These are phyloP conservation scores for Penicillium atrosanguineum DNA, from an alignment of 495 filamentous ascomycete genomes.

Conservation along the genomic window DNA sequence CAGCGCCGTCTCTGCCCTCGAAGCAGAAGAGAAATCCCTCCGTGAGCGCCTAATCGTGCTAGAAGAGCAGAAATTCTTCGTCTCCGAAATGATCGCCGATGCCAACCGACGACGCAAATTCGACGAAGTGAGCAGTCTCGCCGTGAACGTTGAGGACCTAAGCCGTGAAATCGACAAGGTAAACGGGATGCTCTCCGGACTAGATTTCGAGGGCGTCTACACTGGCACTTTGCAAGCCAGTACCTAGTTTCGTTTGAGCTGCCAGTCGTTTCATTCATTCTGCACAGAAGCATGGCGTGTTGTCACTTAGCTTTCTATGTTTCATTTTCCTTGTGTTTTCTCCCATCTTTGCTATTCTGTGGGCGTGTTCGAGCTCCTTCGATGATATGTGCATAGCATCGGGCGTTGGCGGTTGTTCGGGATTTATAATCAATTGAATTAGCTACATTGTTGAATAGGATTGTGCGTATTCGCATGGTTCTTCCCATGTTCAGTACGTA, in stretches of 20 bases:
- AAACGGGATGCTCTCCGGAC: constrained; percentile 45
- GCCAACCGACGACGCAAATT: constrained; percentile 80
- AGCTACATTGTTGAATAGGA: not conserved
- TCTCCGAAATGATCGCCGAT: constrained; percentile 81
- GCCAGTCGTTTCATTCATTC: not conserved
- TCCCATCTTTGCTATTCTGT: not conserved
- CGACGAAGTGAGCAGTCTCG: constrained; percentile 81
- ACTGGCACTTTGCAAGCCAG: constrained; percentile 27
- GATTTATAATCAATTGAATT: constrained; percentile 11
- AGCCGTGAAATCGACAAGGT: constrained; percentile 76
- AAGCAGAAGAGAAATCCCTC: constrained; percentile 83
- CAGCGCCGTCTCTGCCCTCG: constrained; percentile 66
- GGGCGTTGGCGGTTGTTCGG: constrained; percentile 20
- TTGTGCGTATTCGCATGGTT: too few species aligned
- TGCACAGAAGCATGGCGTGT: constrained; percentile 15
- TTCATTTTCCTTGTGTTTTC: not conserved
- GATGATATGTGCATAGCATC: constrained; percentile 29
- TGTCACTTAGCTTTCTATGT: constrained; percentile 5
- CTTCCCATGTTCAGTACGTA: too few species aligned
- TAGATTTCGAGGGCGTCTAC: constrained; percentile 54
- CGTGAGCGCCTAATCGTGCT: constrained; percentile 83
- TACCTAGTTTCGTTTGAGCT: constrained; percentile 10
- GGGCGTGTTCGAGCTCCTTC: constrained; percentile 18
- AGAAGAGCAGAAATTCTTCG: constrained; percentile 92
- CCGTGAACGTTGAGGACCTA: constrained; percentile 80